phyloP scores from a whole-genome alignment of 192 early-diverging fungal species.

The Backusella westeae region DNA sequence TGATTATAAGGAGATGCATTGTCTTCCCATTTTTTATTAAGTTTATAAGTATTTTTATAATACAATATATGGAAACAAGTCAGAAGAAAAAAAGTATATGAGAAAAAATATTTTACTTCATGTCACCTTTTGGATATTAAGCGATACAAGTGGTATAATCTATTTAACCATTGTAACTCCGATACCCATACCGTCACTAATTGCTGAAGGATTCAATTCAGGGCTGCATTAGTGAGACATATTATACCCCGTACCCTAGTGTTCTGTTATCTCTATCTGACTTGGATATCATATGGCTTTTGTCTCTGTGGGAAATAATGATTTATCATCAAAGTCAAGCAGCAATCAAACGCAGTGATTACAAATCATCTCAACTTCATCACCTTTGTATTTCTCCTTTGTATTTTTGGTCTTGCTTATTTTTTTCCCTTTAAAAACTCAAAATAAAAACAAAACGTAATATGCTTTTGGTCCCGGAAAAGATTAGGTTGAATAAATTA shows the following conservation, averaged over 20 bases:
- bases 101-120: background rate
- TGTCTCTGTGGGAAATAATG: background rate
- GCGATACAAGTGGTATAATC: background rate
- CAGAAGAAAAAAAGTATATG: background rate
- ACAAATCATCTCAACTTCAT: background rate
- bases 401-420: background rate
- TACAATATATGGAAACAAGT: background rate
- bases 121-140: background rate
- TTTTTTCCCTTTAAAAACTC: background rate
- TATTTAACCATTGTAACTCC: background rate
- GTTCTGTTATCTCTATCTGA: background rate
- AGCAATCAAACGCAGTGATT: background rate
- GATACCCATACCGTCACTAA: background rate
- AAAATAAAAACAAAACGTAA: background rate
- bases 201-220: background rate
- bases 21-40: background rate
- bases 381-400: background rate
- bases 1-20: background rate
- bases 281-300: background rate
- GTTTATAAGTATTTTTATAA: background rate
- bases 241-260: background rate
- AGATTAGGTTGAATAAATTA: background rate
- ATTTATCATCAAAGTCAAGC: background rate
- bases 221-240: background rate
- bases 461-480: background rate